Conservation (phyloP, 202 grass and related monocot genomes). For the Alloteropsis angusta region DNA sequence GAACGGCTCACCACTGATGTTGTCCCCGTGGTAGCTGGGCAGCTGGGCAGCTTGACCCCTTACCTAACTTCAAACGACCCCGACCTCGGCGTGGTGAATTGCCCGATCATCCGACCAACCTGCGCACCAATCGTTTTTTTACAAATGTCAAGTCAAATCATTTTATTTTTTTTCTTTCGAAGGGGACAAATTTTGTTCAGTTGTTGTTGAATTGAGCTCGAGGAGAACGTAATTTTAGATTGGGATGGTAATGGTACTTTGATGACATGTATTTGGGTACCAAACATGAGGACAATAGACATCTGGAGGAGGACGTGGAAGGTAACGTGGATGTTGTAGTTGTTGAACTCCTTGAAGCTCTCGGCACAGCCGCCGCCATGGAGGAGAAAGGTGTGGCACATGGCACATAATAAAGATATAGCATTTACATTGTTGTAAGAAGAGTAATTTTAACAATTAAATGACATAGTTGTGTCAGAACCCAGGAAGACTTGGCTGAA, state of each 20-base stretch:
- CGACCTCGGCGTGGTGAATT: conserved; percentile 66
- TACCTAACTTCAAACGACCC: conserved; percentile 37
- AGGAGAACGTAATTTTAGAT: too few relatives aligned
- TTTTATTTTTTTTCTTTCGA: neutral
- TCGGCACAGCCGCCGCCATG: conserved; percentile 69
- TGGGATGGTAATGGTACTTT: conserved; percentile 21
- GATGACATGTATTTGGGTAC: conserved; percentile 51
- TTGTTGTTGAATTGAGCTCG: neutral
- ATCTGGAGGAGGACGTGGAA: conserved; percentile 67
- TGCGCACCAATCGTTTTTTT: neutral
- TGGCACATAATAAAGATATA: too few relatives aligned
- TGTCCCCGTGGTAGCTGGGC: conserved; percentile 57
- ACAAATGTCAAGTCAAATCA: neutral
- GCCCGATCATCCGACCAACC: conserved; percentile 62
- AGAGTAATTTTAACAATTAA: too few relatives aligned
- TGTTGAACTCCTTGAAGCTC: conserved; percentile 80
- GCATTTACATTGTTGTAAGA: too few relatives aligned
- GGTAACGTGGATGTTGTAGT: conserved; percentile 62
- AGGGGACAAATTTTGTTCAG: neutral
- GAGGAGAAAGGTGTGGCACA: conserved; percentile 53
- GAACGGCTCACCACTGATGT: conserved; percentile 55
- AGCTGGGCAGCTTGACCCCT: conserved; percentile 56
- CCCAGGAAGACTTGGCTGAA: too few relatives aligned
- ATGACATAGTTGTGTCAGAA: too few relatives aligned
- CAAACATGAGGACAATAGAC: conserved; percentile 60